Conservation (phyloP, 495 filamentous ascomycete species). For the Parachaetomium inaequale region DNA sequence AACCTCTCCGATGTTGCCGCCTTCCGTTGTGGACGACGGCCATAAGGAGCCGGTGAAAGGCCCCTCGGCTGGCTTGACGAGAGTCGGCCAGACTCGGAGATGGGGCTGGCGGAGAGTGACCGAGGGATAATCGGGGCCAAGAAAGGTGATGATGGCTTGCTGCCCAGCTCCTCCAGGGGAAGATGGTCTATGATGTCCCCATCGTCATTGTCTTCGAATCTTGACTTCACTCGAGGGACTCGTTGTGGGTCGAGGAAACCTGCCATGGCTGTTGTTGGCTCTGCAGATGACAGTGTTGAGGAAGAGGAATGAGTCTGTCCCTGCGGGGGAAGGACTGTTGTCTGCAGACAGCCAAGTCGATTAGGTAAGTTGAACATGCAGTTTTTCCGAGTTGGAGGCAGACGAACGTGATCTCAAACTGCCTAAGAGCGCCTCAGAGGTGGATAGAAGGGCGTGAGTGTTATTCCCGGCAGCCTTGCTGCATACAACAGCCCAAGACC, state of each 20-base stretch:
- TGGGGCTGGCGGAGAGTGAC: conserved; percentile 32
- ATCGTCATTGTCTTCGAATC: conserved; percentile 30
- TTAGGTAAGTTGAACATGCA: neutral
- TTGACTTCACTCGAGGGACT: conserved; percentile 15
- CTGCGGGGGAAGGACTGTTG: neutral
- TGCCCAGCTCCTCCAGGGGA: conserved; percentile 12
- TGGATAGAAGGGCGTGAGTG: neutral
- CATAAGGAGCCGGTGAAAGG: conserved; percentile 12
- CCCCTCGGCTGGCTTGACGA: conserved; percentile 17
- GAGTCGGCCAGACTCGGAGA: conserved; percentile 19
- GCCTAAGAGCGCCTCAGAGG: neutral
- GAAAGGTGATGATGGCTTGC: conserved; percentile 18
- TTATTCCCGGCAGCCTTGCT: conserved; percentile 15
- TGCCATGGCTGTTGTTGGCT: conserved; percentile 5
- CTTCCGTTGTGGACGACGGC: neutral
- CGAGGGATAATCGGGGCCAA: conserved; percentile 31
- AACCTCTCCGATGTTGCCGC: neutral
- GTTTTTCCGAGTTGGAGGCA: neutral
- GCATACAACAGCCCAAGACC: neutral
- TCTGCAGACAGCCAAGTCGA: neutral
- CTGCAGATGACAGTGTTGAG: neutral
- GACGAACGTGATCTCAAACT: neutral
- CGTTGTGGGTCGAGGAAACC: conserved; percentile 20
- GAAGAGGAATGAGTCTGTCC: neutral
- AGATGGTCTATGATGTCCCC: conserved; percentile 28